Base-by-base conservation (phyloP, 805 yeast species). In the Komagataella phaffii region DNA sequence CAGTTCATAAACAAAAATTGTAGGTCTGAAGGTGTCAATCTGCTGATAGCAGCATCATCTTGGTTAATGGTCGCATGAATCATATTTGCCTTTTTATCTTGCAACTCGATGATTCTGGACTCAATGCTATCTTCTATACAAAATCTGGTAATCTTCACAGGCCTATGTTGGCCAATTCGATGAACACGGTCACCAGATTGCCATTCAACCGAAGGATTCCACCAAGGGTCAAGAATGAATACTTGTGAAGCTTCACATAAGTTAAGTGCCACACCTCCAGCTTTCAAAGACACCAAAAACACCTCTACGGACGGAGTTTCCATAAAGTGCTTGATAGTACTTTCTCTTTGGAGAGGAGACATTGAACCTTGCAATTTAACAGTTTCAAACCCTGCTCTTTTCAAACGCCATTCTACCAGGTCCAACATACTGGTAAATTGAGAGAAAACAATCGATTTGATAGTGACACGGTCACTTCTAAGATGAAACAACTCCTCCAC, bases 151-250 rank as follows among this genome's bases (percentile, higher is more conserved):
- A 93, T 88, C 55, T 88, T 78, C 7, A 93, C 96, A 0, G 99
- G 99, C 57, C 99, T 70, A 59, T 78, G 86, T 65, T 93, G 99
- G 5, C 98, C 97, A 56, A 93, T 93, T 68, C 99, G 80, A 67
- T 93, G 98, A 19, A 93, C 97, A 69, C 99, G 81, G 66, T 93
- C 99, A 67, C 96, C 96, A 50, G 95, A 84, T 65, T 93, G 99
- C 89, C 97, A 93, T 65, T 93, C 99, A 6, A 91, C 93, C 58
- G 95, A 85, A 1, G 98, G 98, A 64, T 93, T 95, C 98, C 99
- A 93, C 99, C 99, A 93, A 43, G 98, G 98, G 61, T 93, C 99
- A 73, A 93, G 73, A 47, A 93, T 75, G 58, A 93, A 93, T 48
- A 93, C 98, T 61, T 91, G 98, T 2, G 95, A 89, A 0, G 99